phyloP scores from a whole-genome alignment of 2,329 filamentous ascomycete species.

The Elsinoe fawcettii region DNA sequence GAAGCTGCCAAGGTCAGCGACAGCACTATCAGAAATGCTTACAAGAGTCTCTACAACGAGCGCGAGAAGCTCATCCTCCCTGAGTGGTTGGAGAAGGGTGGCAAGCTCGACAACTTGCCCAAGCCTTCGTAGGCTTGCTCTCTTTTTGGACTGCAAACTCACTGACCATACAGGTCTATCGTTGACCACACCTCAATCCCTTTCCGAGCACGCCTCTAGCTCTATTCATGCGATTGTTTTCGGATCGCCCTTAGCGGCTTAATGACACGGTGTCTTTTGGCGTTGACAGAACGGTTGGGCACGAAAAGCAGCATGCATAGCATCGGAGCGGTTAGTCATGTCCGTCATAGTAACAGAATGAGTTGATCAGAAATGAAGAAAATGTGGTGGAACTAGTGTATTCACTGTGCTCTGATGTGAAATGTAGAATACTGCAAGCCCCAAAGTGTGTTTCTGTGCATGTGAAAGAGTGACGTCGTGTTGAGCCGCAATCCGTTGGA shows the following conservation, averaged over 20 bases:
- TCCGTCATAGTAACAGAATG: background rate
- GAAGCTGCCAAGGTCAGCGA: slow-evolving; percentile 83
- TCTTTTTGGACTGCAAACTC: background rate
- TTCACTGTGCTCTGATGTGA: background rate
- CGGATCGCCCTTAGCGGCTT: background rate
- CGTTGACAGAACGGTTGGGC: background rate
- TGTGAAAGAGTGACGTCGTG: slow-evolving; percentile 10
- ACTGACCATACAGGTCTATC: background rate
- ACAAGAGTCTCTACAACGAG: slow-evolving; percentile 75
- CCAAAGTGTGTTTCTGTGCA: background rate
- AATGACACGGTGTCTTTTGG: background rate
- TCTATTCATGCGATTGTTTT: background rate
- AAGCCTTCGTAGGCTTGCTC: slow-evolving; percentile 22
- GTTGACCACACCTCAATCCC: background rate
- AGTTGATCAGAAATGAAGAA: slow-evolving; percentile 2
- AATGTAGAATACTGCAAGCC: too few species aligned
- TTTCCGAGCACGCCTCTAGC: background rate
- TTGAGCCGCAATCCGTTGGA: slow-evolving; percentile 1
- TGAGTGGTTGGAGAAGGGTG: slow-evolving; percentile 66
- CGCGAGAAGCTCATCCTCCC: slow-evolving; percentile 66
- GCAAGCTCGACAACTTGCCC: slow-evolving; percentile 64
- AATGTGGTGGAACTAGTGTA: background rate
- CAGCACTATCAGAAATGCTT: slow-evolving; percentile 91
- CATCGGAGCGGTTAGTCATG: background rate
- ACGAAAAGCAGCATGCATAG: slow-evolving; percentile 1